phyloP scores from a whole-genome alignment of 1,139 yeast genomes.

The Arxiozyma slooffiae region DNA sequence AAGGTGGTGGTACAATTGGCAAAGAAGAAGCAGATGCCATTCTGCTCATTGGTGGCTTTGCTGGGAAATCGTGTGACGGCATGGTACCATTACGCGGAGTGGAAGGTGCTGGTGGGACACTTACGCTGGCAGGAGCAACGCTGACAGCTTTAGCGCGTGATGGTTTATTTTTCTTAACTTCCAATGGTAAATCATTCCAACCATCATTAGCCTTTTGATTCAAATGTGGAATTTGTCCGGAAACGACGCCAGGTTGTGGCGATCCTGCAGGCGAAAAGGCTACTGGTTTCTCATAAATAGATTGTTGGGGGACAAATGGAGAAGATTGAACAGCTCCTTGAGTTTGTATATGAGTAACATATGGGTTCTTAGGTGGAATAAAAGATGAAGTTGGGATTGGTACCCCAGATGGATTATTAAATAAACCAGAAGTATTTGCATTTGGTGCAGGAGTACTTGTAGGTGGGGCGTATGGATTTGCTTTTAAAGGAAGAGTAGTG shows the following conservation, averaged over 20 bases:
- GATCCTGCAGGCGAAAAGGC: slow-evolving; percentile 12
- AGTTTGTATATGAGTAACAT: slow-evolving; percentile 23
- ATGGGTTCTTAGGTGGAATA: slow-evolving; percentile 29
- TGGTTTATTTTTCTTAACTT: slow-evolving; percentile 41
- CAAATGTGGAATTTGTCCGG: slow-evolving; percentile 31
- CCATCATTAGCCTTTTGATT: slow-evolving; percentile 65
- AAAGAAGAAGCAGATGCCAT: slow-evolving; percentile 17
- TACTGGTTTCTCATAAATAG: slow-evolving; percentile 7
- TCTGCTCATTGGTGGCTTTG: slow-evolving; percentile 20
- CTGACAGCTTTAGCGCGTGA: slow-evolving; percentile 37
- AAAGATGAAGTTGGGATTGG: slow-evolving; percentile 9
- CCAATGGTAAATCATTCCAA: slow-evolving; percentile 89
- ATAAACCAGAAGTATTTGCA: background rate
- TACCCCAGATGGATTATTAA: slow-evolving; percentile 11
- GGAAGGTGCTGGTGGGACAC: slow-evolving; percentile 5
- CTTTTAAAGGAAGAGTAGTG: background rate
- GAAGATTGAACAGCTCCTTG: slow-evolving; percentile 4
- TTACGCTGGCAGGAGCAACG: slow-evolving; percentile 24
- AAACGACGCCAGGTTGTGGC: slow-evolving; percentile 13
- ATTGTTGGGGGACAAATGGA: slow-evolving; percentile 7
- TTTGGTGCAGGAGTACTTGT: slow-evolving; percentile 13
- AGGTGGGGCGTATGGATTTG: slow-evolving; percentile 38
- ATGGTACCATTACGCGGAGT: slow-evolving; percentile 6
- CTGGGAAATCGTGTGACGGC: background rate
- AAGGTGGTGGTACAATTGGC: slow-evolving; percentile 21